Base-by-base conservation (phyloP, 495 filamentous ascomycete species). In the Poronia punctata region DNA sequence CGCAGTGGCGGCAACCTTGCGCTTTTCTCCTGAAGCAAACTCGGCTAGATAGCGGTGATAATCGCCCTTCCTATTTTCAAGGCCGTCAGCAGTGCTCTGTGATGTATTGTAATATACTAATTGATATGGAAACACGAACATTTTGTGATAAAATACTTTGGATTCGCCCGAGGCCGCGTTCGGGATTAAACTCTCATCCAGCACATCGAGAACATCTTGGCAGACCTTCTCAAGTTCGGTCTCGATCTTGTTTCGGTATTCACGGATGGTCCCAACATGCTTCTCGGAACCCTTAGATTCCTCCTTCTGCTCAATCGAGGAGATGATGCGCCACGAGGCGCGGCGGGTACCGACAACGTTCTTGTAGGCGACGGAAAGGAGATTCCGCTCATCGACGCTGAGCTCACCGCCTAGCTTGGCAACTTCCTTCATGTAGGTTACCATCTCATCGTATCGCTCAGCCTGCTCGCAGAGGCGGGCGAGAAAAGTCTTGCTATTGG, bases 91-190 rank as follows among this genome's bases (percentile, higher is more conserved):
- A 33, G 27, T 8, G 4, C 21, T 30, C 26, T 12, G 28, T 19
- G 11, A 33, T 20, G 10, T 23, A 45, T 21, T 24, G 24, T 20
- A 8, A 28, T 31, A 25, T 21, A 33, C 8, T 5, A 5, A 5
- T 29, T 22, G 15, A 24, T 30, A 16, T 14, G 30, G 35, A 43
- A 29, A 21, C 23, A 45, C 25, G 15, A 69, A 97, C 92, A 99
- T 99, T 83, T 99, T 99, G 84, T 96, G 94, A 75, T 99, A 99
- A 67, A 99, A 99, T 56, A 99, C 92, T 79, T 96, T 97, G 56
- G 88, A 95, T 78, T 99, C 92, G 68, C 92, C 92, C 49, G 88
- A 86, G 67, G 93, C 86, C 53, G 92, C 92, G 75, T 95, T 90
- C 65, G 93, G 90, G 59, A 99, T 99, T 58, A 99, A 77, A 51